Evolutionary conservation across 208 protist species (phyloP).

Genomic region (Phytomonas francai): DNA sequence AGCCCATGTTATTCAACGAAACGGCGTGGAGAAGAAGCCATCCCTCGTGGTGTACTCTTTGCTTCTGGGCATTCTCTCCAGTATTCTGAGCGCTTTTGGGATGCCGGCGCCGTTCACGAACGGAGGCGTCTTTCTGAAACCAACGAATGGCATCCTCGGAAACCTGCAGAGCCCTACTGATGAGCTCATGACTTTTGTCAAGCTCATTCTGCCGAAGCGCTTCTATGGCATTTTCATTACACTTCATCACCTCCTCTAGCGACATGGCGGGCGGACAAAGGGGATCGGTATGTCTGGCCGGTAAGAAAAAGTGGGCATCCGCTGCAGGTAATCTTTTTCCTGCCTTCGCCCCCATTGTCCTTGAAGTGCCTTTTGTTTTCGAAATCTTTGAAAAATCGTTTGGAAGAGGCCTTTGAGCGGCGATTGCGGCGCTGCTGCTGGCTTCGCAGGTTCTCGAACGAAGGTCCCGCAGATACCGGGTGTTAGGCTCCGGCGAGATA

Average conservation of each 20-base stretch:
- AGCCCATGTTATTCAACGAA: slow-evolving; percentile 80
- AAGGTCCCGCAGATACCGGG: too few relatives aligned
- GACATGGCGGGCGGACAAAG: neutral
- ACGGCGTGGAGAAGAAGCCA: slow-evolving; percentile 62
- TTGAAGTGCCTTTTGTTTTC: too few relatives aligned
- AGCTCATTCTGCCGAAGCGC: slow-evolving; percentile 35
- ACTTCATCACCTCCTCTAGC: slow-evolving; percentile 33
- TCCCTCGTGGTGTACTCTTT: slow-evolving; percentile 13
- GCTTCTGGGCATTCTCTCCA: neutral
- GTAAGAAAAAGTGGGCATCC: neutral
- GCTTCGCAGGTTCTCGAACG: too few relatives aligned
- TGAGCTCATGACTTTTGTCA: slow-evolving; percentile 21
- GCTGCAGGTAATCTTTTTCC: too few relatives aligned
- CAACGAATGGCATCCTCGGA: slow-evolving; percentile 15
- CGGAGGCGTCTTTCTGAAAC: neutral
- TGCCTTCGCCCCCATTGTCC: too few relatives aligned
- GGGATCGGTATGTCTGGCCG: too few relatives aligned
- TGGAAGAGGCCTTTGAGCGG: too few relatives aligned
- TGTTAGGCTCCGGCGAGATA: too few relatives aligned
- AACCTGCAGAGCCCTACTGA: slow-evolving; percentile 23
- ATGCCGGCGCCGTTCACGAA: neutral
- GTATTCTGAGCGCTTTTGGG: neutral
- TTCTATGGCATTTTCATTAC: slow-evolving; percentile 72
- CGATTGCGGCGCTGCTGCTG: too few relatives aligned
- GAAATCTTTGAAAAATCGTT: too few relatives aligned